Conservation (phyloP, 371 early-diverging fungal genomes). For the Lichtheimia hyalospora region DNA sequence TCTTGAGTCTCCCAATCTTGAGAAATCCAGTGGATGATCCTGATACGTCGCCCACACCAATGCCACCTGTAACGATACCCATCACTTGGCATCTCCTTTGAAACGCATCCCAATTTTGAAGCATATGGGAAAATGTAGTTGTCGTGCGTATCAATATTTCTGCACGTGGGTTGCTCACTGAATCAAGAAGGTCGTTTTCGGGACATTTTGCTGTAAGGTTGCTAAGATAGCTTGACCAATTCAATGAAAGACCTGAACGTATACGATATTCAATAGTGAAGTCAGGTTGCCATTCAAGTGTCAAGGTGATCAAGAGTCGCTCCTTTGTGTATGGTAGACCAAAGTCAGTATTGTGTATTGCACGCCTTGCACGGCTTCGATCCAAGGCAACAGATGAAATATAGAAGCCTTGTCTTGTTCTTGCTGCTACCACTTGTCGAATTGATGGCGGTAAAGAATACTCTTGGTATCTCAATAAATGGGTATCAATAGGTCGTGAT, state of each 20-base stretch:
- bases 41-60: constrained; percentile 9
- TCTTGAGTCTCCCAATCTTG: constrained; percentile 68
- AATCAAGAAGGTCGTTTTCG: constrained; percentile 9
- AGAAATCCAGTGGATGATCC: constrained; percentile 50
- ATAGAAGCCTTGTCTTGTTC: constrained; percentile 85
- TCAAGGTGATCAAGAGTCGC: constrained; percentile 63
- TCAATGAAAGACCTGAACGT: constrained; percentile 28
- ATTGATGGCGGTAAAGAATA: constrained; percentile 67
- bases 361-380: constrained; percentile 9
- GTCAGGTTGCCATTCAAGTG: constrained; percentile 82
- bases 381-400: constrained; percentile 58
- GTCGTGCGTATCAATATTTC: constrained; percentile 38
- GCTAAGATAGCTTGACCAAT: constrained; percentile 18
- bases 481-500: constrained; percentile 57
- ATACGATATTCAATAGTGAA: constrained; percentile 87
- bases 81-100: constrained; percentile 44
- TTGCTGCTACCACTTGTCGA: constrained; percentile 66
- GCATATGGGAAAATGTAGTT: constrained; percentile 33
- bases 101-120: constrained; percentile 42
- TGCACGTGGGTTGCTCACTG: constrained; percentile 24
- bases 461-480: constrained; percentile 76
- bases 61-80: constrained; percentile 35
- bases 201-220: not conserved
- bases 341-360: not conserved
- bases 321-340: constrained; percentile 16